phyloP scores from a whole-genome alignment of 148 eudicot genomes.

The Amaranthus hypochondriacus region DNA sequence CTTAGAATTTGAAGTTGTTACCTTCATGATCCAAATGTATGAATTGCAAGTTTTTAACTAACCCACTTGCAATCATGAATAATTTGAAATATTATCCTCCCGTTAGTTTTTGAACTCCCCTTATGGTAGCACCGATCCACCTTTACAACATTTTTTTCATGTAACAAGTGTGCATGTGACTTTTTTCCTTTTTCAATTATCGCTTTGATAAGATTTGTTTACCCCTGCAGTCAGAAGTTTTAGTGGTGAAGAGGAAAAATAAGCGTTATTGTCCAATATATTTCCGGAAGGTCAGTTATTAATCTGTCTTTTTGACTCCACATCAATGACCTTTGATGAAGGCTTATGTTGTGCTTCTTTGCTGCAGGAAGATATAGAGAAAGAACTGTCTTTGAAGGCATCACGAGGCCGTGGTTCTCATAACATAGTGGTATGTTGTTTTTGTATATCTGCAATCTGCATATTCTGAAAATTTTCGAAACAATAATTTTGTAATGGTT shows the following conservation, averaged over 20 bases:
- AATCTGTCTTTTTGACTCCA: neutral
- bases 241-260: conserved; percentile 77
- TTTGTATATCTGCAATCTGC: no score
- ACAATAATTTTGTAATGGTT: neutral
- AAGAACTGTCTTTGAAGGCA: conserved; percentile 52
- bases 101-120: no score
- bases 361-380: conserved; percentile 89
- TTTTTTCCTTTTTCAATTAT: neutral
- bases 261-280: conserved; percentile 82
- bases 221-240: conserved; percentile 71
- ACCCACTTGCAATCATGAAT: no score
- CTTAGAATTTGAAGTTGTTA: no score
- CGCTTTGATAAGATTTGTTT: neutral
- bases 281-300: conserved; percentile 67
- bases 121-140: no score
- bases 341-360: conserved; percentile 6
- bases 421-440: conserved; percentile 55
- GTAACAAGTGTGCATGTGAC: no score
- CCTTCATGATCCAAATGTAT: no score
- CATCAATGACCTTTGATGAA: neutral
- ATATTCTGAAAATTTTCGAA: neutral
- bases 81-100: no score
- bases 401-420: conserved; percentile 65
- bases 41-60: no score
- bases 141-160: no score